Evolutionary conservation across 805 yeast species (phyloP), one percentile per base, ranked within the genome.

Genomic region (Candida rishiriensis): DNA sequence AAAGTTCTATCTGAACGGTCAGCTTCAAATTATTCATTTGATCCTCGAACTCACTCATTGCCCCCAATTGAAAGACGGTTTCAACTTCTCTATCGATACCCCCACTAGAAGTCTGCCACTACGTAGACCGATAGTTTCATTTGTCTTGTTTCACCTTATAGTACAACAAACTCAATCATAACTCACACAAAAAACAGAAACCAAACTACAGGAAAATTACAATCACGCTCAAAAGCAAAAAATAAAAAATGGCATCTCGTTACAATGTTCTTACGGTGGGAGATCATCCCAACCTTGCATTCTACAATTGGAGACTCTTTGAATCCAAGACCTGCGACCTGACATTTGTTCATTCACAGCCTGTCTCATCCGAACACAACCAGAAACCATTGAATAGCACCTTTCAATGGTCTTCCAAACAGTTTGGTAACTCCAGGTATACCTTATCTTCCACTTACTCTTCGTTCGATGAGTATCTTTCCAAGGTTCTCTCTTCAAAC

Each of bases 261-360:
- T 53, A 56, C 40, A 64, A 60, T 45, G 54, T 66, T 29, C 50
- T 68, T 33, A 47, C 67, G 50, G 75, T 77, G 49, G 87, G 87
- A 29, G 59, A 70, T 10, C 78, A 75, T 59, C 81, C 86, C 29
- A 77, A 79, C 58, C 57, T 80, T 40, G 69, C 76, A 29, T 80
- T 77, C 60, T 81, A 81, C 59, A 73, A 75, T 14, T 79, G 83
- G 83, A 68, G 81, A 41, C 56, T 80, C 32, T 73, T 69, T 40
- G 66, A 69, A 40, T 72, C 83, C 1, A 65, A 65, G 52, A 57
- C 56, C 31, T 70, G 72, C 41, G 63, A 66, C 36, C 43, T 71
- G n/a, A 57, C 80, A 12, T 50, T 72, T 15, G 70, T 79, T 30
- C 66, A 68, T 49, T 57, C 67, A 5, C 26, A 21, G 7, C 26